Conservation (phyloP, 495 filamentous ascomycete species). For the Bathelium albidoporum region DNA sequence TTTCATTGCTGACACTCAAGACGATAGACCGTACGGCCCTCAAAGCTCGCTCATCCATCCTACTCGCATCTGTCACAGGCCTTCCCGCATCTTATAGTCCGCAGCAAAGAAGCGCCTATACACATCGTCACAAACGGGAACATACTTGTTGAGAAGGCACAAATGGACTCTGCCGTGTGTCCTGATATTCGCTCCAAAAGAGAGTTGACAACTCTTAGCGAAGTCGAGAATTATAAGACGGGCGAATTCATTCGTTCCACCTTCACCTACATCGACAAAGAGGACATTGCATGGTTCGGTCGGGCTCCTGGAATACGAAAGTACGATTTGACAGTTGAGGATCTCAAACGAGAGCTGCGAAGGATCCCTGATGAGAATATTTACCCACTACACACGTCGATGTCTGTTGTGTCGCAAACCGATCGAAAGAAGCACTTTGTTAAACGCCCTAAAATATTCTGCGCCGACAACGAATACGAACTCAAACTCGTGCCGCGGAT, state of each 20-base stretch:
- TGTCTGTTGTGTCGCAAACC: slow-evolving; percentile 7
- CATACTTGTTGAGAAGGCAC: not conserved
- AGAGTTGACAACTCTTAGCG: slow-evolving; percentile 4
- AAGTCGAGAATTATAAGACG: slow-evolving; percentile 7
- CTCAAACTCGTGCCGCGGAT: slow-evolving; percentile 9
- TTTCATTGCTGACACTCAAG: too few relatives aligned
- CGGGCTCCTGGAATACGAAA: slow-evolving; percentile 7
- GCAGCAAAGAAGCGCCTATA: too few relatives aligned
- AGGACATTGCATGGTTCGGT: slow-evolving; percentile 6
- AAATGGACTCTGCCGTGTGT: not conserved
- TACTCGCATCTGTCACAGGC: too few relatives aligned
- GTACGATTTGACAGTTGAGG: slow-evolving; percentile 10
- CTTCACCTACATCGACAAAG: slow-evolving; percentile 7
- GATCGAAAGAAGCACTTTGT: slow-evolving; percentile 9
- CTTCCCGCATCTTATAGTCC: too few relatives aligned
- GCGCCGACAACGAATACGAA: slow-evolving; percentile 8
- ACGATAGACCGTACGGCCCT: too few relatives aligned
- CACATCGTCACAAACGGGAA: too few relatives aligned
- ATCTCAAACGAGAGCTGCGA: slow-evolving; percentile 5
- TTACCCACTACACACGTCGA: slow-evolving; percentile 6
- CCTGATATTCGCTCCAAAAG: slow-evolving; percentile 3
- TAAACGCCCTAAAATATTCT: slow-evolving; percentile 12
- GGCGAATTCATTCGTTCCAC: slow-evolving; percentile 2
- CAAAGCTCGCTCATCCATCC: too few relatives aligned
- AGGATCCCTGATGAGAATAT: slow-evolving; percentile 9